These are phyloP conservation scores for Petrea volubilis DNA, from an alignment of 257 asterid species.

Conservation along the genomic window DNA sequence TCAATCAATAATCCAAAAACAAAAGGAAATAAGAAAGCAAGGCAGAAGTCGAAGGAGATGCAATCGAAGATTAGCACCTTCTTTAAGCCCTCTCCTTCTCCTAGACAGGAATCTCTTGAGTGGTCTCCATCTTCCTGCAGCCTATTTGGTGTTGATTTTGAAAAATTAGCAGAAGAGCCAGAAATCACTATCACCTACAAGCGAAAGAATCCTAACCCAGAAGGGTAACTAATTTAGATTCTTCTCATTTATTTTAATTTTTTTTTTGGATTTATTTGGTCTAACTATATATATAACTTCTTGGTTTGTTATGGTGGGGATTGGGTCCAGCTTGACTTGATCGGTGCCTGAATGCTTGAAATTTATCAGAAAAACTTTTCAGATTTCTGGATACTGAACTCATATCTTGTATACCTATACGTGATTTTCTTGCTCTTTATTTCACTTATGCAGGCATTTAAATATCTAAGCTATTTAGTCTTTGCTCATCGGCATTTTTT, in stretches of 20 bases:
- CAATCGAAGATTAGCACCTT: constrained; percentile 62
- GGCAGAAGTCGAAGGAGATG: constrained; percentile 31
- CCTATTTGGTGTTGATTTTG: constrained; percentile 14
- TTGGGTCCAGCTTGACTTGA: neutral
- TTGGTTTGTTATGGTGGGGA: neutral
- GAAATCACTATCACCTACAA: constrained; percentile 46
- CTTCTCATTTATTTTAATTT: neutral
- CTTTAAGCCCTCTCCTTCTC: constrained; percentile 46
- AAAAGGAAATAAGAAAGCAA: neutral
- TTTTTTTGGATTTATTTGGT: neutral
- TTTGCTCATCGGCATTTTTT: neutral
- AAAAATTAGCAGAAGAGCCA: constrained; percentile 20
- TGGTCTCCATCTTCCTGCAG: constrained; percentile 20
- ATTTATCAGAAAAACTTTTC: neutral
- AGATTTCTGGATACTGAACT: neutral
- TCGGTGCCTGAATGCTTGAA: neutral
- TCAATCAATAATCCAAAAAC: too few species aligned
- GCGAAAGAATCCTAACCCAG: constrained; percentile 20
- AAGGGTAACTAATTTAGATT: constrained; percentile 28
- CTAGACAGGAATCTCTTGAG: constrained; percentile 23
- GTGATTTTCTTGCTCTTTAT: neutral
- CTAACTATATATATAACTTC: neutral
- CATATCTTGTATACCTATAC: neutral
- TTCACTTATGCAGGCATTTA: neutral
- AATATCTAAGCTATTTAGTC: neutral